phyloP scores from a whole-genome alignment of 371 early-diverging fungal genomes.

The Massospora cicadina region DNA sequence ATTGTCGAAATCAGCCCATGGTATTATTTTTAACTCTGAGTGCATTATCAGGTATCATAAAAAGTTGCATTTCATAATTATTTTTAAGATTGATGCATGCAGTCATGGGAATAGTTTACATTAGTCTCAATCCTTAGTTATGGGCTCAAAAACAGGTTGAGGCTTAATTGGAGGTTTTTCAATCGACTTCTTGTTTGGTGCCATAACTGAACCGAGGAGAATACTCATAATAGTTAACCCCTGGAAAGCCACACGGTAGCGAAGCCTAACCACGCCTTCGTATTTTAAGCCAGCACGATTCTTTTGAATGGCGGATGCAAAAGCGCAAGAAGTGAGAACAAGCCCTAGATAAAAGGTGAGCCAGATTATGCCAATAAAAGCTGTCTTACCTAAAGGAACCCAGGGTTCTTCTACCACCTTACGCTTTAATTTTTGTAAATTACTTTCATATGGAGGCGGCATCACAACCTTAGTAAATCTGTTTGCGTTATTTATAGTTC shows the following conservation, averaged over 20 bases:
- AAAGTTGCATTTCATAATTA: too few relatives aligned
- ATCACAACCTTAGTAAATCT: background rate
- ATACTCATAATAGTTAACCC: constrained; percentile 2
- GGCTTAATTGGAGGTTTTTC: background rate
- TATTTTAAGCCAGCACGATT: background rate
- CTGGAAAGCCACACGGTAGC: constrained; percentile 11
- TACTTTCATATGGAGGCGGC: background rate
- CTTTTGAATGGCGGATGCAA: constrained; percentile 1
- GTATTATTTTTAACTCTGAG: too few relatives aligned
- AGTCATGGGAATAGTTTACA: too few relatives aligned
- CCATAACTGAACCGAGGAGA: background rate
- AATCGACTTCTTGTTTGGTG: background rate
- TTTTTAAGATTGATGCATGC: too few relatives aligned
- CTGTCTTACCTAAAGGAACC: constrained; percentile 10
- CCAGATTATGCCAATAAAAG: background rate
- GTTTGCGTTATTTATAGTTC: too few relatives aligned
- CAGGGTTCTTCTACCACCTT: constrained; percentile 8
- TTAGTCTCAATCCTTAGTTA: background rate
- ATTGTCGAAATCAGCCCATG: too few relatives aligned
- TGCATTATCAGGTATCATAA: too few relatives aligned
- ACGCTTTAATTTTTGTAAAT: constrained; percentile 1
- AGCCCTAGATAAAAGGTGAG: background rate
- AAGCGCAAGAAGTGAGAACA: constrained; percentile 3
- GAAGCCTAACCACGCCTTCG: constrained; percentile 1
- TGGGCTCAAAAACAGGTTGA: background rate